Evolutionary conservation across 2,329 filamentous ascomycete species (phyloP), one percentile per base, ranked within the genome.

Genomic region (Exophiala xenobiotica): DNA sequence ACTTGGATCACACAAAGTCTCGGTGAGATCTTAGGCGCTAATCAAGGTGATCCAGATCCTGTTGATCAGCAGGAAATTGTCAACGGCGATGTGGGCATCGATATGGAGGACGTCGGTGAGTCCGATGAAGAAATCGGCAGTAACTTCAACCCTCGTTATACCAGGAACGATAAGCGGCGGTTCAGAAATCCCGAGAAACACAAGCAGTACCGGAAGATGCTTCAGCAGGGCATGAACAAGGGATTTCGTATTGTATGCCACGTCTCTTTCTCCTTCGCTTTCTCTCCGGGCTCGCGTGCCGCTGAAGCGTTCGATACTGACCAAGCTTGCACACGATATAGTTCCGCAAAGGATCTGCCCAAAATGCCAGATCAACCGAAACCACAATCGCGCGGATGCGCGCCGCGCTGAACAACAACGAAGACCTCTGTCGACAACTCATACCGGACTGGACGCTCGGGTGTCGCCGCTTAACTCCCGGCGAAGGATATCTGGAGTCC

Each of bases 121-220:
- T 33, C 29, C 4, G 29, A 33, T 14, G 29, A 33, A 14, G 29
- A 33, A 14, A 33, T 33, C 16, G 29, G 29, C 29, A 33, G 29
- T 14, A 33, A 33, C 29, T 33, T 43, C 65, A 65, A 59, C 37
- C 59, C 59, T 4, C 29, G 42, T 16, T 61, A 56, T 51, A 59
- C 62, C 2, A 63, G 64, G 29, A 61, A 65, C 22, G 63, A 70
- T 47, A 66, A 65, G 54, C 41, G 59, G 44, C 57, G 53, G 12
- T 63, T 68, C 19, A 20, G 51, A n/a, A 14, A 64, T 64, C 43
- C 63, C 6, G 60, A 65, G 42, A 61, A 62, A 19, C 61, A 68
- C 49, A 64, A 63, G 20, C 51, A 64, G 12, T 69, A 70, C 48
- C 58, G 69, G 6, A 70, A 70, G 54, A 65, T 62, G 39, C 65